These are phyloP conservation scores for Ustilago hordei DNA, from an alignment of 1,284 basidiomycete genomes.

Conservation along the genomic window DNA sequence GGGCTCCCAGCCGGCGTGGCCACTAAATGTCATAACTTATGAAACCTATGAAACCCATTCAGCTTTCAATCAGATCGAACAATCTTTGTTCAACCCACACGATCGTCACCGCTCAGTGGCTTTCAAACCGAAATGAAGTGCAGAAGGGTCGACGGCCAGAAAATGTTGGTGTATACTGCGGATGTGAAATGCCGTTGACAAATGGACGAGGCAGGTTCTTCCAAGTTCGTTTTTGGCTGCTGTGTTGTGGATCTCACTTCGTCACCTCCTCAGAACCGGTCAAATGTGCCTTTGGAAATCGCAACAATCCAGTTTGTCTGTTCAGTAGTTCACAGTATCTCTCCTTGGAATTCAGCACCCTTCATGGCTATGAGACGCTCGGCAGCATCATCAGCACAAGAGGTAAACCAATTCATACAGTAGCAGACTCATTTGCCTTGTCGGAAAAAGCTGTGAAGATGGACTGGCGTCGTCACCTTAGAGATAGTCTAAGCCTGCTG, in stretches of 20 bases:
- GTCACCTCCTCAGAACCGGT: neutral
- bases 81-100: neutral
- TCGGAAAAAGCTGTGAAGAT: conserved; percentile 1
- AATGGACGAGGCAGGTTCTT: conserved; percentile 31
- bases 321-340: too few species aligned
- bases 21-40: neutral
- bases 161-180: conserved; percentile 7
- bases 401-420: neutral
- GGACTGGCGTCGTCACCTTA: neutral
- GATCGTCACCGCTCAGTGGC: neutral
- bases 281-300: too few species aligned
- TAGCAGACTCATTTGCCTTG: neutral
- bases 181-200: conserved; percentile 25
- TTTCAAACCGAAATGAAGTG: neutral
- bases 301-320: too few species aligned
- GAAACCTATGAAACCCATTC: neutral
- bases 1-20: neutral
- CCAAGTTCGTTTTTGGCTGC: conserved; percentile 7
- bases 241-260: conserved; percentile 1
- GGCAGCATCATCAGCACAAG: neutral
- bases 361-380: neutral
- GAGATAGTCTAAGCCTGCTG: neutral
- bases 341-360: neutral
- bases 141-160: neutral
- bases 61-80: neutral